These are phyloP conservation scores for Sphaerobolus stellatus DNA, from an alignment of 1,284 basidiomycete species.

Conservation along the genomic window DNA sequence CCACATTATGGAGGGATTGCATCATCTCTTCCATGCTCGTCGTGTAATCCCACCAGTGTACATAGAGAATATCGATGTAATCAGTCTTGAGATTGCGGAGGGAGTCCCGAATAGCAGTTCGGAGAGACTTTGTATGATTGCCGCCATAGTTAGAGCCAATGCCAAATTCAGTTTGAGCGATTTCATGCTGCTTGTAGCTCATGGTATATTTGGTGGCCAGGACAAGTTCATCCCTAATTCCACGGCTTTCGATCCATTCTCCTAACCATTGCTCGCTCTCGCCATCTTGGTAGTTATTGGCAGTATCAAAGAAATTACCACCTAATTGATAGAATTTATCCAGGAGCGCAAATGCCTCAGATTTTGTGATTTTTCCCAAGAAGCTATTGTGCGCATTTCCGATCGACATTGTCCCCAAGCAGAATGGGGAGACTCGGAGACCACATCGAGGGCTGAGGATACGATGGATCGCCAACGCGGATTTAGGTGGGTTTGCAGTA, in stretches of 20 bases:
- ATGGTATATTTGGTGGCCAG: constrained; percentile 34
- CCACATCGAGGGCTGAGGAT: not conserved
- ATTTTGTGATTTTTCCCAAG: not conserved
- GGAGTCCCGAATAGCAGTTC: constrained; percentile 30
- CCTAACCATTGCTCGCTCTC: constrained; percentile 53
- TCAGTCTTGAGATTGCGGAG: constrained; percentile 44
- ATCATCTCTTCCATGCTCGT: constrained; percentile 45
- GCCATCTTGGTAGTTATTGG: constrained; percentile 41
- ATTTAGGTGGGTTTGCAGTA: not conserved
- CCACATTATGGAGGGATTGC: constrained; percentile 41
- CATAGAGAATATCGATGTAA: constrained; percentile 38
- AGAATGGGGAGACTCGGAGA: not conserved
- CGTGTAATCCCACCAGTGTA: constrained; percentile 40
- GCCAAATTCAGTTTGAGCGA: constrained; percentile 17
- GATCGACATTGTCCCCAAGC: not conserved
- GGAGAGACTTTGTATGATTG: constrained; percentile 35
- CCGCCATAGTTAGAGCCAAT: constrained; percentile 34
- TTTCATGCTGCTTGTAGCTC: constrained; percentile 23
- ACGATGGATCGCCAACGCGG: not conserved
- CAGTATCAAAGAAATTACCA: constrained; percentile 45
- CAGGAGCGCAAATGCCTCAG: not conserved
- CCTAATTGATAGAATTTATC: not conserved
- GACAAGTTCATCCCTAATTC: constrained; percentile 40
- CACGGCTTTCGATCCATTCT: constrained; percentile 52
- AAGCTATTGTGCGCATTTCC: constrained; percentile 2